These are phyloP conservation scores for Sporothrix pseudoabietina DNA, from an alignment of 2,329 filamentous ascomycete genomes.

Conservation along the genomic window DNA sequence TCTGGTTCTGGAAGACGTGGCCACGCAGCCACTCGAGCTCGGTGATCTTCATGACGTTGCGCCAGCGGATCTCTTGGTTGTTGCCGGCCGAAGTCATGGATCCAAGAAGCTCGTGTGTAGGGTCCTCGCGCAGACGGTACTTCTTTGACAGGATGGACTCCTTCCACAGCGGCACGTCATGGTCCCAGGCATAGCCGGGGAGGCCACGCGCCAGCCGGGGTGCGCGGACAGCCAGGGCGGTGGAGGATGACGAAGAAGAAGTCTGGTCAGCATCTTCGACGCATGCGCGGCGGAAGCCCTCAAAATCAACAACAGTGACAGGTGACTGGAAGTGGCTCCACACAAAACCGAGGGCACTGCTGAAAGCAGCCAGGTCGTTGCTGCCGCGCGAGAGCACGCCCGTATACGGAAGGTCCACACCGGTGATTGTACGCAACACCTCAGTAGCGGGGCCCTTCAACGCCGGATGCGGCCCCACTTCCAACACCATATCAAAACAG, in stretches of 20 bases:
- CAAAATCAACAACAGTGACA: slow-evolving; percentile 29
- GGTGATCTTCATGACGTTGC: slow-evolving; percentile 43
- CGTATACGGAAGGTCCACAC: slow-evolving; percentile 29
- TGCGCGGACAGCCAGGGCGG: neutral
- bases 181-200: slow-evolving; percentile 35
- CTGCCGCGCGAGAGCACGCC: slow-evolving; percentile 29
- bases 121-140: slow-evolving; percentile 41
- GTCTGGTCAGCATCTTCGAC: neutral
- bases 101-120: slow-evolving; percentile 42
- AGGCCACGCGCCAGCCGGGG: slow-evolving; percentile 32
- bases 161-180: slow-evolving; percentile 34
- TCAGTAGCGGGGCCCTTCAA: slow-evolving; percentile 35
- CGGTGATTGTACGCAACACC: slow-evolving; percentile 37
- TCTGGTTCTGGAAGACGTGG: slow-evolving; percentile 52
- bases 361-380: slow-evolving; percentile 31
- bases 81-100: slow-evolving; percentile 41
- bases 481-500: slow-evolving; percentile 35
- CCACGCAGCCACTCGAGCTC: slow-evolving; percentile 52
- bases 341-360: slow-evolving; percentile 28
- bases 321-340: slow-evolving; percentile 30
- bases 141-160: slow-evolving; percentile 36
- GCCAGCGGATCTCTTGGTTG: slow-evolving; percentile 45
- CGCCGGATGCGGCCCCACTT: slow-evolving; percentile 40
- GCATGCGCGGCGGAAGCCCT: slow-evolving; percentile 30
- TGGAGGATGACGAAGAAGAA: neutral